Evolutionary conservation across 192 early-diverging fungal species (phyloP).

Genomic region (Gigaspora rosea): DNA sequence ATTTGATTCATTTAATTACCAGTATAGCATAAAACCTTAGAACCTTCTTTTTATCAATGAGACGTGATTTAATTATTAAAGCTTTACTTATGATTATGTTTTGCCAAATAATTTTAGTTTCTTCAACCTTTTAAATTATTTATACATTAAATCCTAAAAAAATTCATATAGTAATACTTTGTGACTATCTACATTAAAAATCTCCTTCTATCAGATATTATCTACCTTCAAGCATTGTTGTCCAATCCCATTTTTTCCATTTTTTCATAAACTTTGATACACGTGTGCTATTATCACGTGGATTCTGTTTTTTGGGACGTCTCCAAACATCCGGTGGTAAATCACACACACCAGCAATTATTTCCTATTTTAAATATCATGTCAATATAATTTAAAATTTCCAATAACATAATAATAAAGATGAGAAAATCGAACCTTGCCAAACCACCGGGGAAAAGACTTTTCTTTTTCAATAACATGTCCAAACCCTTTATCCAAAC

Average conservation of each 20-base stretch:
- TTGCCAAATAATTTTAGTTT: too few species aligned
- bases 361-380: constrained; percentile 52
- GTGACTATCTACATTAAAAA: too few species aligned
- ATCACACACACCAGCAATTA: constrained; percentile 82
- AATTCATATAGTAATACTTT: too few species aligned
- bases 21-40: too few species aligned
- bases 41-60: too few species aligned
- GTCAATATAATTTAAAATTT: too few species aligned
- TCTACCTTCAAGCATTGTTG: constrained; percentile 55
- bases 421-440: constrained; percentile 20
- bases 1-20: too few species aligned
- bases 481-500: constrained; percentile 83
- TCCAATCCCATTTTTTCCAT: constrained; percentile 90
- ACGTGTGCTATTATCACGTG: constrained; percentile 53
- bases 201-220: neutral
- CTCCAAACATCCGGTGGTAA: constrained; percentile 75
- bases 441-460: constrained; percentile 86
- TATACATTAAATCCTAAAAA: too few species aligned
- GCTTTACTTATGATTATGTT: too few species aligned
- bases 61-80: too few species aligned
- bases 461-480: constrained; percentile 93
- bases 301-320: constrained; percentile 58
- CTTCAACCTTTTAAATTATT: too few species aligned
- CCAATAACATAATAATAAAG: too few species aligned
- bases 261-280: constrained; percentile 55